Percentiles rank a stretch among this genome's conserved stretches.
Conservation (phyloP, 2,329 filamentous ascomycete species). For the Aureobasidium zeae region DNA sequence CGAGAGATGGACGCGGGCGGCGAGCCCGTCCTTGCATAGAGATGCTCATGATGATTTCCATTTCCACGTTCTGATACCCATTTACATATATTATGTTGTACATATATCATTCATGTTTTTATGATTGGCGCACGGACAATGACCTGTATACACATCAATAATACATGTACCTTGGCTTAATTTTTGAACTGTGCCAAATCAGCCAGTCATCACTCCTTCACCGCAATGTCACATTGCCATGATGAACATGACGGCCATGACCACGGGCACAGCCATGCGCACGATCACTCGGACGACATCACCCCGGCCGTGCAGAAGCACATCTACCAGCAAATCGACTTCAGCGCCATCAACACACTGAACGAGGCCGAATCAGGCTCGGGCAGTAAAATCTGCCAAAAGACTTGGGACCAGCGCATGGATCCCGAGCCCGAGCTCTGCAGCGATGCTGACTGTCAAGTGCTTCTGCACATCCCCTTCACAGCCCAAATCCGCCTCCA, state of each 20-base stretch:
- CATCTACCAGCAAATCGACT: slow-evolving; percentile 86
- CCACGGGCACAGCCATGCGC: slow-evolving; percentile 43
- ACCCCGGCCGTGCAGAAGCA: slow-evolving; percentile 84
- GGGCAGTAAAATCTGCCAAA: slow-evolving; percentile 70
- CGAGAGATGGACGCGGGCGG: slow-evolving; percentile 15
- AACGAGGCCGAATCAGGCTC: slow-evolving; percentile 66
- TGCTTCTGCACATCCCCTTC: slow-evolving; percentile 90
- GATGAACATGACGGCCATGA: slow-evolving; percentile 35
- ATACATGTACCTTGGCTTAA: background rate
- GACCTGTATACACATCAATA: background rate
- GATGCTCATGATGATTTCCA: background rate
- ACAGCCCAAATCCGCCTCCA: slow-evolving; percentile 90
- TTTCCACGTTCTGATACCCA: too few species aligned
- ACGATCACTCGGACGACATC: slow-evolving; percentile 88
- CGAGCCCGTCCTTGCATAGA: slow-evolving; percentile 16
- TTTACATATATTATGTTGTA: slow-evolving; percentile 2
- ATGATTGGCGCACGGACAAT: background rate
- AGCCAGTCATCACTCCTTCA: background rate
- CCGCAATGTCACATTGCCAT: slow-evolving; percentile 40
- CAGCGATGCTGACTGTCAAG: slow-evolving; percentile 83
- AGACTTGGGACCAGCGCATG: slow-evolving; percentile 81
- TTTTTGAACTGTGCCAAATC: background rate
- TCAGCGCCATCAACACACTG: slow-evolving; percentile 71
- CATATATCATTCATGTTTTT: slow-evolving; percentile 6
- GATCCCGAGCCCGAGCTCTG: slow-evolving; percentile 62